phyloP scores from a whole-genome alignment of 2,329 filamentous ascomycete species.

The Beauveria rudraprayagi region DNA sequence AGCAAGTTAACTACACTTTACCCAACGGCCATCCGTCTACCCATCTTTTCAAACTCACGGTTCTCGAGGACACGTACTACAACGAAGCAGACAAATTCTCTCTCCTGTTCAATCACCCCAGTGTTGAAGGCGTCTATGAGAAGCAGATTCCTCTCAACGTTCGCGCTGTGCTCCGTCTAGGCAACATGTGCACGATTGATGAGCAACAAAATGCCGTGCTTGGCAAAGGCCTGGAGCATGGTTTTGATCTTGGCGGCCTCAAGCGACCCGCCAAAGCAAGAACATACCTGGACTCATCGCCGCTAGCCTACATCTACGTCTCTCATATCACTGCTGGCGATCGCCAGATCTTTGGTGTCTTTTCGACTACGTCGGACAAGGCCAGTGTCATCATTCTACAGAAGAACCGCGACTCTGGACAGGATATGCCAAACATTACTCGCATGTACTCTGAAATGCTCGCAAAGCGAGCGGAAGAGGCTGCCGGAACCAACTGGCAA shows the following conservation, averaged over 20 bases:
- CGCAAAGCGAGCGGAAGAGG: constrained; percentile 55
- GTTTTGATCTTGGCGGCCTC: constrained; percentile 77
- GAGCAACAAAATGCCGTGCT: constrained; percentile 83
- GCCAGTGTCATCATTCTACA: constrained; percentile 87
- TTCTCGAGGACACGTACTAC: constrained; percentile 82
- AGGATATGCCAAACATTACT: constrained; percentile 83
- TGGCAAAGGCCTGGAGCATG: constrained; percentile 84
- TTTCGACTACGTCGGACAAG: constrained; percentile 72
- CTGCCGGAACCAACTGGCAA: constrained; percentile 64
- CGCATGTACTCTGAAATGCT: constrained; percentile 80
- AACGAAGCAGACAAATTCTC: constrained; percentile 76
- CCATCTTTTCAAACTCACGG: constrained; percentile 88
- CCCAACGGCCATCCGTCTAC: constrained; percentile 92
- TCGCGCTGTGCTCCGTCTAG: constrained; percentile 79
- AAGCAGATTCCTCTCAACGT: constrained; percentile 82
- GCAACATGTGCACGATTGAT: constrained; percentile 89
- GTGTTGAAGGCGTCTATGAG: constrained; percentile 96
- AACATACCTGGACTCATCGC: constrained; percentile 66
- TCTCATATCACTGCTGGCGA: constrained; percentile 91
- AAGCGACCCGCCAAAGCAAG: constrained; percentile 55
- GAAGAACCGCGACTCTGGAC: constrained; percentile 64
- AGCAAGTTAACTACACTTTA: constrained; percentile 87
- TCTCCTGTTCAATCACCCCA: constrained; percentile 79
- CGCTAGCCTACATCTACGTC: constrained; percentile 78
- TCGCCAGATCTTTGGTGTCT: constrained; percentile 85